Percentiles rank a stretch among this genome's conserved stretches.
phyloP scores from a whole-genome alignment of 1,284 basidiomycete species.

The Irpex sp. region DNA sequence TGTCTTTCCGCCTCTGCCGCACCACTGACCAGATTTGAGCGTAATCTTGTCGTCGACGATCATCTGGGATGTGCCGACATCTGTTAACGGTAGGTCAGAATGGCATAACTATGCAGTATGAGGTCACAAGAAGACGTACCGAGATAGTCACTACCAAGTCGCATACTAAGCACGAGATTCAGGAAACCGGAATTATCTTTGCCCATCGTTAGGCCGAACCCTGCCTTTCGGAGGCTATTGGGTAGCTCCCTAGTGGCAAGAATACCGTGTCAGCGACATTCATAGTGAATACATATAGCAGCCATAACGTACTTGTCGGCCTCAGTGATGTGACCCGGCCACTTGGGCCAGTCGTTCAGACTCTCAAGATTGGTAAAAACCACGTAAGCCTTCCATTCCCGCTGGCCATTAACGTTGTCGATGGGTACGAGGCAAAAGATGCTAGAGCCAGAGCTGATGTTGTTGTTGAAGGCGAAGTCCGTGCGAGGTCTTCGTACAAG shows the following conservation, averaged over 20 bases:
- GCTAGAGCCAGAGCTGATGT: constrained; percentile 41
- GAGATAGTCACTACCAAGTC: constrained; percentile 44
- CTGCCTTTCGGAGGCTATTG: constrained; percentile 38
- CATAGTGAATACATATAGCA: too few relatives aligned
- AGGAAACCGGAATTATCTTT: constrained; percentile 33
- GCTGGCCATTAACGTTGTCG: constrained; percentile 21
- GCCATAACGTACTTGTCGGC: constrained; percentile 39
- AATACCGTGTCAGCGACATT: too few relatives aligned
- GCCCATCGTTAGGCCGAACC: constrained; percentile 42
- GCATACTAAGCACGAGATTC: constrained; percentile 28
- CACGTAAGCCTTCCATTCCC: constrained; percentile 49
- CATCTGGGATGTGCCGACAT: constrained; percentile 11
- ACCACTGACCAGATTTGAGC: too few relatives aligned
- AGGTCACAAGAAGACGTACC: too few relatives aligned
- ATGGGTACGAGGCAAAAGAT: constrained; percentile 49
- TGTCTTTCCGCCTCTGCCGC: constrained; percentile 14
- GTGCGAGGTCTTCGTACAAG: constrained; percentile 50
- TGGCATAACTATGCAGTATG: too few relatives aligned
- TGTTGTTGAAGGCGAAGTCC: constrained; percentile 55
- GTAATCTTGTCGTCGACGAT: constrained; percentile 20
- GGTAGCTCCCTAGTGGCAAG: constrained; percentile 31
- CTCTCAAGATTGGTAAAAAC: constrained; percentile 54
- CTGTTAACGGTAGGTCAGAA: constrained; percentile 1
- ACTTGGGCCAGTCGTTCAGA: constrained; percentile 43
- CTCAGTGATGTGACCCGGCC: constrained; percentile 41